phyloP scores from a whole-genome alignment of 768 basidiomycete species.

The Russula vinacea region DNA sequence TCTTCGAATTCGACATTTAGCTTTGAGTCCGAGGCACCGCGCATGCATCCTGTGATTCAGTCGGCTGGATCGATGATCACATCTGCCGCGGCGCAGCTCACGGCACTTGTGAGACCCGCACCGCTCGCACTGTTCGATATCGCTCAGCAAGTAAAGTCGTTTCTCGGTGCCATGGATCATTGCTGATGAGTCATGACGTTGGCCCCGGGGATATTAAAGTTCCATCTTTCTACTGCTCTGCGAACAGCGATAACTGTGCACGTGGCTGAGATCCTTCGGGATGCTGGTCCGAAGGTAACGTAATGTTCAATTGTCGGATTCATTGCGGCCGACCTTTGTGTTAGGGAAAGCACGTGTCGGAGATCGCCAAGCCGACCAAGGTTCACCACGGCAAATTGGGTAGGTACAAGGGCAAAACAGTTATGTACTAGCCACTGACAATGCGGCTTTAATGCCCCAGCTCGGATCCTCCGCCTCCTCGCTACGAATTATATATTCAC shows the following conservation, averaged over 20 bases:
- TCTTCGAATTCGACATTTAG: constrained; percentile 2
- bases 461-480: constrained; percentile 34
- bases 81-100: constrained; percentile 10
- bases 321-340: not conserved
- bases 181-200: not conserved
- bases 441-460: too few relatives aligned
- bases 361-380: constrained; percentile 38
- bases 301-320: not conserved
- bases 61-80: constrained; percentile 13
- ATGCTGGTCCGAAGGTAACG: constrained; percentile 23
- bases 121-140: not conserved
- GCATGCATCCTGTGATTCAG: constrained; percentile 4
- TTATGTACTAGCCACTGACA: not conserved
- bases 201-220: constrained; percentile 1
- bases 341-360: constrained; percentile 41
- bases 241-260: not conserved
- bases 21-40: constrained; percentile 4
- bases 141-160: constrained; percentile 2
- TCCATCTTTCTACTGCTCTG: constrained; percentile 5
- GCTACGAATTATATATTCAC: constrained; percentile 35
- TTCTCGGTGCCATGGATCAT: not conserved
- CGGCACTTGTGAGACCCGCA: constrained; percentile 2
- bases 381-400: constrained; percentile 39
- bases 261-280: constrained; percentile 26
- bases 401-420: constrained; percentile 21